A percentile compares a stretch with the other conserved stretches of the same genome.
These are phyloP conservation scores for Cucumis melo DNA, from an alignment of 306 rosid genomes.

Conservation along the genomic window DNA sequence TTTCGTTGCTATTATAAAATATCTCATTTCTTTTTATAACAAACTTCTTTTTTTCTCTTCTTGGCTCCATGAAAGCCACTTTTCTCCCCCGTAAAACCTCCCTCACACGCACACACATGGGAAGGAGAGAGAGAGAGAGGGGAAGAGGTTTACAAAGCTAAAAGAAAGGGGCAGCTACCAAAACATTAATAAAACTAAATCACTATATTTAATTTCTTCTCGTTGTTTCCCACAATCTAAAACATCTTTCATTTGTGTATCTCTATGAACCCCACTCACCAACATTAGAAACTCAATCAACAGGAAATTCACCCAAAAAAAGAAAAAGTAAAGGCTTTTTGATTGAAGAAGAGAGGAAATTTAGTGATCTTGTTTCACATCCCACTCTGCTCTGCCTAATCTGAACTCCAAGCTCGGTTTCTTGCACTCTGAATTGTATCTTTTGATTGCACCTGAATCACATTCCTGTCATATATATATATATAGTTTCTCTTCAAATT, in stretches of 20 bases:
- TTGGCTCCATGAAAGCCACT: background rate
- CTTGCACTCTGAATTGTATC: conserved; percentile 50
- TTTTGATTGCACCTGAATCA: conserved; percentile 41
- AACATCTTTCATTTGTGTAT: background rate
- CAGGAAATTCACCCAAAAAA: background rate
- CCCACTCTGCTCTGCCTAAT: conserved; percentile 88
- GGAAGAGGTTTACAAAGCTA: background rate
- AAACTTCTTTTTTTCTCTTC: background rate
- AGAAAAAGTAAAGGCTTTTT: background rate
- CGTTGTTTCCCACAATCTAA: background rate
- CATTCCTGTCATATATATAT: conserved; percentile 34
- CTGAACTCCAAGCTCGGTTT: conserved; percentile 90
- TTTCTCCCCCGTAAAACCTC: background rate
- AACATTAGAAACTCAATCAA: background rate
- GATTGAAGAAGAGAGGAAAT: background rate
- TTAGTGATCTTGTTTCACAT: conserved; percentile 36
- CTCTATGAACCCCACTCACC: background rate
- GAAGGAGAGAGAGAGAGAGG: background rate
- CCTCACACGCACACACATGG: background rate
- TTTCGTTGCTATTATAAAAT: no score
- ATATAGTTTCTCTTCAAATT: background rate
- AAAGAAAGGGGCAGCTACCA: background rate
- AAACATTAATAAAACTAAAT: background rate
- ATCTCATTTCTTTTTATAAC: no score
- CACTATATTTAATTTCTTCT: background rate